Evolutionary conservation across 441 rosid genomes (phyloP), one percentile per base, ranked within the genome.

Genomic region (Pelargonium cotyledonis): DNA sequence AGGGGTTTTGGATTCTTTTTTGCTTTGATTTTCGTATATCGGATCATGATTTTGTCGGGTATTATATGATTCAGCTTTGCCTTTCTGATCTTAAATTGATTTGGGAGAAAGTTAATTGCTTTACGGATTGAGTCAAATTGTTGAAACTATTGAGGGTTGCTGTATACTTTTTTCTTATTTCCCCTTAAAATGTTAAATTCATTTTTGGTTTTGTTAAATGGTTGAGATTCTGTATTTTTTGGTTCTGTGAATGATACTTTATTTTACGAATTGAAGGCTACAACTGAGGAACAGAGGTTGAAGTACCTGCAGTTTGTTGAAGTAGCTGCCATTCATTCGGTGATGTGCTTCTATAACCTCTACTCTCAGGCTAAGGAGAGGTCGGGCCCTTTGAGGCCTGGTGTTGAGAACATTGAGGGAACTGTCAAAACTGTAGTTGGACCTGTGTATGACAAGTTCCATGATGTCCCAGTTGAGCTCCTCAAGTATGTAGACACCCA

Each of bases 371-470:
- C 95, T 6, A 95, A 95, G 84, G 97, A 90, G 21, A 84, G 82
- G 78, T 78, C 97, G 2, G 99, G 99, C 29, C 96, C 91, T 6
- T 73, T 95, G 85, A 90, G 89, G 76, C 74, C 90, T 2, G 86
- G 98, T 35, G 92, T 95, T 72, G 96, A 95, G 80, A 85, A 91
- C 8, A 85, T 92, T 0, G 99, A 92, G 78, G 99, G 90, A 16
- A 83, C 98, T 0, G 97, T 95, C 11, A 95, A 84, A 83, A 85
- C 68, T 31, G 96, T 95, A 2, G 93, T 90, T 0, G 88, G 91
- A 38, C 99, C 96, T 65, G 96, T 95, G 1, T 86, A 86, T 64
- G 73, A 85, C 6, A 95, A 90, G 72, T 95, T 75, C 79, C 96
- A 86, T 29, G 91, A 83, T 21, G 83, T 88, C 62, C 97, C 97